Evolutionary conservation across 805 yeast species (phyloP).

Genomic region (Tetrapisispora arboricola): DNA sequence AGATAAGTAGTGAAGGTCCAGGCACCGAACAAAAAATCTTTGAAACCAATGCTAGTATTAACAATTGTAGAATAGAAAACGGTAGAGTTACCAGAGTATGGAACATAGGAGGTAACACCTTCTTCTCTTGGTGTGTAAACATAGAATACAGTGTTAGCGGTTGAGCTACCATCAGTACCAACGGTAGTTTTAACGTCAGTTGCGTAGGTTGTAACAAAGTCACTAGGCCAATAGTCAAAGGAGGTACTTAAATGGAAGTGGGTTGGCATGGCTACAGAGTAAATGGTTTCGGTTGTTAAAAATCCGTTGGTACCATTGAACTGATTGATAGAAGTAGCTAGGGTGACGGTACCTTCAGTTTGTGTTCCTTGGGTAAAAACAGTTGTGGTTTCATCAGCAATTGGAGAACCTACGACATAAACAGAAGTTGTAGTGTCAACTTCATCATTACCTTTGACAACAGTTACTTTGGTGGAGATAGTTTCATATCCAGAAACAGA

Average conservation of each 20-base stretch:
- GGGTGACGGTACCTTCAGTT: slow-evolving; percentile 1
- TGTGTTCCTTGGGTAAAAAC: slow-evolving; percentile 4
- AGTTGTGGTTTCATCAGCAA: slow-evolving; percentile 2
- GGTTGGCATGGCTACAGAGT: slow-evolving; percentile 4
- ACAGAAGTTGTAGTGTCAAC: neutral
- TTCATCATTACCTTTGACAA: neutral
- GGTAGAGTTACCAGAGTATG: slow-evolving; percentile 4
- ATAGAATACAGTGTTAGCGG: slow-evolving; percentile 8
- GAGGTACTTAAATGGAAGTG: slow-evolving; percentile 1
- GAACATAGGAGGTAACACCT: slow-evolving; percentile 2
- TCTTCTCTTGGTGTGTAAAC: slow-evolving; percentile 10
- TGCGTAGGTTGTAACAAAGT: slow-evolving; percentile 5
- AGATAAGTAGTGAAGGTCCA: slow-evolving; percentile 1
- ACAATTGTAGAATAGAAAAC: slow-evolving; percentile 2
- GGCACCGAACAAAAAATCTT: neutral
- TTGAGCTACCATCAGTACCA: slow-evolving; percentile 7
- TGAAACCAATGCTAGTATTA: neutral
- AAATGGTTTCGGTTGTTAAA: neutral
- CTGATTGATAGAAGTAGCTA: neutral
- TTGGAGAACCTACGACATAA: neutral
- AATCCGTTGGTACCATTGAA: slow-evolving; percentile 1
- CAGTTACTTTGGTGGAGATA: neutral
- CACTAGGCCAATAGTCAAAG: slow-evolving; percentile 1
- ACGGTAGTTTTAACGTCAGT: slow-evolving; percentile 6
- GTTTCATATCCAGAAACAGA: neutral